These are phyloP conservation scores for Cryptococcus sp. DNA, from an alignment of 1,284 basidiomycete species.

Conservation along the genomic window DNA sequence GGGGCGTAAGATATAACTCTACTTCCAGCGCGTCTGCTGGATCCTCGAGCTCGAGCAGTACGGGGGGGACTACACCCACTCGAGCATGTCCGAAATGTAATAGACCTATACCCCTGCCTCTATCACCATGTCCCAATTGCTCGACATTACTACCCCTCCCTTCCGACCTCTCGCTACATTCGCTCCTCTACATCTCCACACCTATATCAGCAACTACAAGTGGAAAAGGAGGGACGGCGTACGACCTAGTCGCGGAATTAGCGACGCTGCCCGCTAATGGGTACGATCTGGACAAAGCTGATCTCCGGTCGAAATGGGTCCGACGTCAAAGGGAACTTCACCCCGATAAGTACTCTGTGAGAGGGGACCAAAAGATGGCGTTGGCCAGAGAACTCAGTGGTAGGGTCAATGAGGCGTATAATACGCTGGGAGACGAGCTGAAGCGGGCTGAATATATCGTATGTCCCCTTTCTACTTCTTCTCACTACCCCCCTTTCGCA, in stretches of 20 bases:
- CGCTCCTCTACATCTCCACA: conserved; percentile 38
- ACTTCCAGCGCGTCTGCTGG: background rate
- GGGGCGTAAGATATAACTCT: background rate
- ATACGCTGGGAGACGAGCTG: conserved; percentile 45
- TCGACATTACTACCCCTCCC: conserved; percentile 41
- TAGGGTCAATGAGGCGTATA: conserved; percentile 50
- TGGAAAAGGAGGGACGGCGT: conserved; percentile 5
- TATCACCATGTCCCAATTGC: conserved; percentile 48
- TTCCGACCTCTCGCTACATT: conserved; percentile 40
- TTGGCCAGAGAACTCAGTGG: conserved; percentile 45
- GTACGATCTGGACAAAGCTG: conserved; percentile 39
- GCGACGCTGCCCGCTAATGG: conserved; percentile 37
- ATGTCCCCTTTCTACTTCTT: background rate
- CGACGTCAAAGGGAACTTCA: conserved; percentile 45
- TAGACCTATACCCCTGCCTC: conserved; percentile 28
- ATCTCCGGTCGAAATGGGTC: conserved; percentile 42
- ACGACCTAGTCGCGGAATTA: conserved; percentile 37
- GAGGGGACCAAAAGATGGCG: conserved; percentile 27
- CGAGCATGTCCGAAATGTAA: conserved; percentile 39
- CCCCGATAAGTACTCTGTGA: conserved; percentile 44
- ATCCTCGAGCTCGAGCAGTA: background rate
- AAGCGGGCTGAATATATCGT: conserved; percentile 52
- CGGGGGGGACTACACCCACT: conserved; percentile 12
- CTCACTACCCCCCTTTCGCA: background rate
- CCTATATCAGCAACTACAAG: conserved; percentile 15